A percentile compares a stretch with the other conserved stretches of the same genome.
These are phyloP conservation scores for Allomyces javanicus DNA, from an alignment of 192 early-diverging fungal species.

Conservation along the genomic window DNA sequence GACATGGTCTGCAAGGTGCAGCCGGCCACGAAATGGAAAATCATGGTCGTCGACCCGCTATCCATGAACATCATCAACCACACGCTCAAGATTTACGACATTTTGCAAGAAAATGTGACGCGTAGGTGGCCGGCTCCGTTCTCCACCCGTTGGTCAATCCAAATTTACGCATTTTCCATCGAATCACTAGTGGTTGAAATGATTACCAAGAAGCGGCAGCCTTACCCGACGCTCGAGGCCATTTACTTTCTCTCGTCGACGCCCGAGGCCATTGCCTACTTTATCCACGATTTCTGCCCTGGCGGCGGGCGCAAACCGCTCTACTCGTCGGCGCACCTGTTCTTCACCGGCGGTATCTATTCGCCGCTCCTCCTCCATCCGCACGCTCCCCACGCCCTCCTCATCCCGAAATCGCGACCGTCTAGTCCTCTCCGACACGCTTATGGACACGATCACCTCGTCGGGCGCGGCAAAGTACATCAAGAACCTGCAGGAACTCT, in stretches of 20 bases:
- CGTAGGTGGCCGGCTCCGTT: no score
- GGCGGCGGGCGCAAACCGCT: conserved; percentile 17
- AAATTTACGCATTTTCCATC: no score
- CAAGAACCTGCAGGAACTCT: conserved; percentile 50
- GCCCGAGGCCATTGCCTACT: conserved; percentile 14
- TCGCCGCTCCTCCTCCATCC: no score
- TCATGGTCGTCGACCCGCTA: conserved; percentile 57
- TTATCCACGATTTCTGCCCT: conserved; percentile 24
- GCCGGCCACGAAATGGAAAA: conserved; percentile 56
- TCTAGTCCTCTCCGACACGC: conserved; percentile 35
- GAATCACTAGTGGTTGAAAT: conserved; percentile 24
- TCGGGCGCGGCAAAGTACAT: conserved; percentile 35
- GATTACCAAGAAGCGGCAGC: conserved; percentile 19
- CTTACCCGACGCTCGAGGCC: conserved; percentile 33
- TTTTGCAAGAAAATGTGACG: conserved; percentile 44
- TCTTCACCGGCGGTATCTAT: neutral
- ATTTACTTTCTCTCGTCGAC: conserved; percentile 33
- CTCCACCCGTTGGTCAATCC: no score
- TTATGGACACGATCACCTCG: conserved; percentile 36
- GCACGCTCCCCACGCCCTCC: no score
- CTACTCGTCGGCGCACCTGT: conserved; percentile 21
- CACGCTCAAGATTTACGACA: conserved; percentile 58
- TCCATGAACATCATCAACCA: conserved; percentile 49
- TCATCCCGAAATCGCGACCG: no score
- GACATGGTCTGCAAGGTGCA: conserved; percentile 60